These are phyloP conservation scores for Chalciporus sphaerocephalus DNA, from an alignment of 768 basidiomycete genomes.

Conservation along the genomic window DNA sequence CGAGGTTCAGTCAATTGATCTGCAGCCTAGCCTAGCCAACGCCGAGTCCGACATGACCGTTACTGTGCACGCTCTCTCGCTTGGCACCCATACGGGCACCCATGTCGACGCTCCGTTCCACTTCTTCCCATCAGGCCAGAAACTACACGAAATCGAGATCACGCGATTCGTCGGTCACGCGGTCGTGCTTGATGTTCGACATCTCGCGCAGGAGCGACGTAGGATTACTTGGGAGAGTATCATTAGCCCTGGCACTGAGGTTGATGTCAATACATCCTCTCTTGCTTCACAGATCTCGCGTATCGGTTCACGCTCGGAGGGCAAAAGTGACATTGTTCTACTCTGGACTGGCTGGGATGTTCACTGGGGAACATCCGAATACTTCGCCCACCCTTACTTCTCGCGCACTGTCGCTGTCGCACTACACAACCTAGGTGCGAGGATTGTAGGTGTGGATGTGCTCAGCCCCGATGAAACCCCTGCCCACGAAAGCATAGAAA, in stretches of 20 bases:
- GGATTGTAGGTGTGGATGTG: slow-evolving; percentile 58
- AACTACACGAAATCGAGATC: slow-evolving; percentile 57
- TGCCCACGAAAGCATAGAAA: slow-evolving; percentile 8
- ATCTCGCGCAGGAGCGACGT: slow-evolving; percentile 37
- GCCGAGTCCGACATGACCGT: slow-evolving; percentile 12
- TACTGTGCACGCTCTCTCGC: slow-evolving; percentile 36
- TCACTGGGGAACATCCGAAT: slow-evolving; percentile 46
- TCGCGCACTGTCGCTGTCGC: slow-evolving; percentile 46
- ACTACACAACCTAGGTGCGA: slow-evolving; percentile 49
- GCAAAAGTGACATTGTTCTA: slow-evolving; percentile 41
- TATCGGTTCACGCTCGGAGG: slow-evolving; percentile 25
- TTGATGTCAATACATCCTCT: neutral
- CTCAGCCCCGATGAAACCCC: slow-evolving; percentile 64
- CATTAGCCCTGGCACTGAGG: neutral
- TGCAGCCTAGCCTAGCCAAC: neutral
- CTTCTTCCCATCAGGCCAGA: slow-evolving; percentile 54
- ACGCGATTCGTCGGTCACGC: slow-evolving; percentile 51
- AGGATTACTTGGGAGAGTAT: slow-evolving; percentile 50
- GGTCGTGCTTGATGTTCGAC: slow-evolving; percentile 50
- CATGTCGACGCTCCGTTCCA: slow-evolving; percentile 79
- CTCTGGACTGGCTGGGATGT: slow-evolving; percentile 67
- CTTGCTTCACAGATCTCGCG: slow-evolving; percentile 2
- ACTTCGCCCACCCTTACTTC: slow-evolving; percentile 65
- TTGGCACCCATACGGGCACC: slow-evolving; percentile 73
- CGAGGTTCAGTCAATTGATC: neutral